Conservation (phyloP, 495 filamentous ascomycete species). For the Aspergillus cristatus region DNA sequence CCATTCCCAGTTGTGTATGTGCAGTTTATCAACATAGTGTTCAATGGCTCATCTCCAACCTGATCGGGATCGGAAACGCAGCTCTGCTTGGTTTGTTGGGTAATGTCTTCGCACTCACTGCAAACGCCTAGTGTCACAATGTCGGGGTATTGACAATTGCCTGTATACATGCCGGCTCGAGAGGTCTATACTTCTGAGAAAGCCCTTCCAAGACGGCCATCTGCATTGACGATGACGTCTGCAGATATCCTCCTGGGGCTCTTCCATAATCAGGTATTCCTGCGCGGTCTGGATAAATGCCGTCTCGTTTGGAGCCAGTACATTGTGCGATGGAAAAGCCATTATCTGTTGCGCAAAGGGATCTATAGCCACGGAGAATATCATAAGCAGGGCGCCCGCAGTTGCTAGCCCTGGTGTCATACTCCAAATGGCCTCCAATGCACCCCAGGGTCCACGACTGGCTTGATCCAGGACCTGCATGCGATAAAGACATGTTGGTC, state of each 20-base stretch:
- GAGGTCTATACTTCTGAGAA: background rate
- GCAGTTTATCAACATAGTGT: slow-evolving; percentile 1
- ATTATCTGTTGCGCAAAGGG: slow-evolving; percentile 10
- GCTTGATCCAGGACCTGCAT: slow-evolving; percentile 5
- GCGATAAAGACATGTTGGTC: background rate
- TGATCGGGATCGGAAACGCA: background rate
- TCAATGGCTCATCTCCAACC: background rate
- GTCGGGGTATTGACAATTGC: slow-evolving; percentile 3
- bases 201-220: slow-evolving; percentile 1
- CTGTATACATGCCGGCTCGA: slow-evolving; percentile 1
- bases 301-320: background rate
- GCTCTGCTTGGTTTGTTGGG: slow-evolving; percentile 1
- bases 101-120: slow-evolving; percentile 7
- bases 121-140: slow-evolving; percentile 7
- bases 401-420: slow-evolving; percentile 1
- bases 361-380: slow-evolving; percentile 5
- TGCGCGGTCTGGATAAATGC: background rate
- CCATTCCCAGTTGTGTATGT: slow-evolving; percentile 1
- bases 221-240: background rate
- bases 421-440: slow-evolving; percentile 1
- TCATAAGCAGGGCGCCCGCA: slow-evolving; percentile 3
- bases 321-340: slow-evolving; percentile 1
- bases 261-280: too few species aligned
- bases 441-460: slow-evolving; percentile 7
- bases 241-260: too few species aligned